These are phyloP conservation scores for Borealophlyctis nickersoniae DNA, from an alignment of 192 early-diverging fungal species.

Conservation along the genomic window DNA sequence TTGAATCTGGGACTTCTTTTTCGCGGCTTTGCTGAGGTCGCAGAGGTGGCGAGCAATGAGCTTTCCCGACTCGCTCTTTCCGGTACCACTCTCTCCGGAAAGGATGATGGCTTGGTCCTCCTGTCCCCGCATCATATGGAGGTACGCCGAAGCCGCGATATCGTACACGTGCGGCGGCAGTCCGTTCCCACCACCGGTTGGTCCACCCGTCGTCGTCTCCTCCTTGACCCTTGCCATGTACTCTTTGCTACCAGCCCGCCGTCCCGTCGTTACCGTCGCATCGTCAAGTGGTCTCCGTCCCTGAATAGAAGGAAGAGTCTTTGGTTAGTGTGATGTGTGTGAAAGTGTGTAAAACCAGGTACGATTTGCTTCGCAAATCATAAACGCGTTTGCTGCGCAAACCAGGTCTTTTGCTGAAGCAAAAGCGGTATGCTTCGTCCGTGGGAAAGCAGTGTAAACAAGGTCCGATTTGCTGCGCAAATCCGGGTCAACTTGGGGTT, in stretches of 20 bases:
- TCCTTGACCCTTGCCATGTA: too few species aligned
- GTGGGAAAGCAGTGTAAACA: too few species aligned
- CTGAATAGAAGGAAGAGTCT: too few species aligned
- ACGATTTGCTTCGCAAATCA: too few species aligned
- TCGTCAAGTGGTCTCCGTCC: too few species aligned
- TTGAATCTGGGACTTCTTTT: constrained; percentile 72
- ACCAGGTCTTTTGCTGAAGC: too few species aligned
- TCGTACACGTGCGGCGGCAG: constrained; percentile 79
- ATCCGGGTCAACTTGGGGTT: too few species aligned
- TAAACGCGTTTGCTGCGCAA: too few species aligned
- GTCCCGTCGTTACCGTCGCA: background rate
- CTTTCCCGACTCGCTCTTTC: constrained; percentile 79
- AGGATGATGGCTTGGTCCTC: constrained; percentile 88
- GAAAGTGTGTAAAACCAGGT: too few species aligned
- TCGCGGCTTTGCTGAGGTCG: constrained; percentile 68
- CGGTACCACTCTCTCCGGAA: constrained; percentile 77
- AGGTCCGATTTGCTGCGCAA: too few species aligned
- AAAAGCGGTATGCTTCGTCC: too few species aligned
- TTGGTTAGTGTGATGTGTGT: too few species aligned
- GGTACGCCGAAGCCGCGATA: constrained; percentile 76
- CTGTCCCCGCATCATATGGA: constrained; percentile 82
- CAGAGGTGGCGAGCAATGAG: constrained; percentile 73
- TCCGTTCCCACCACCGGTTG: constrained; percentile 41
- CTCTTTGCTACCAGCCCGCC: constrained; percentile 4
- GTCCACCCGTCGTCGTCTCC: constrained; percentile 9